Percentiles rank a stretch among this genome's conserved stretches.
phyloP scores from a whole-genome alignment of 805 yeast species.

The Spathaspora boniae region DNA sequence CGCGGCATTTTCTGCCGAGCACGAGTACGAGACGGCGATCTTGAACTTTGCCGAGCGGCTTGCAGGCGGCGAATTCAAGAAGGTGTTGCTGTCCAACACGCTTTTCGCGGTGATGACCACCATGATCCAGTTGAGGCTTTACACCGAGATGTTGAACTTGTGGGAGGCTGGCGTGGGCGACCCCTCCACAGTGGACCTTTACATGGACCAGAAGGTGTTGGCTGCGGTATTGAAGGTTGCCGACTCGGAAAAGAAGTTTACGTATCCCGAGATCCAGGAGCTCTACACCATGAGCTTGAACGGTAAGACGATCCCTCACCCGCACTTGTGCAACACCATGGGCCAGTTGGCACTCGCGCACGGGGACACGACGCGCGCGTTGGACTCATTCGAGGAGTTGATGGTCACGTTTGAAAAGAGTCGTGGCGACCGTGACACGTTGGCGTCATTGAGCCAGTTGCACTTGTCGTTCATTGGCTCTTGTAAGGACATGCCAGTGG shows the following conservation, averaged over 20 bases:
- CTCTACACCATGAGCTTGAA: conserved; percentile 47
- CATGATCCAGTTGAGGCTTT: conserved; percentile 51
- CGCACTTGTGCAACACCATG: conserved; percentile 63
- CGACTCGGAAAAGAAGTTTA: conserved; percentile 54
- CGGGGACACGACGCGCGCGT: conserved; percentile 62
- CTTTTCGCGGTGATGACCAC: conserved; percentile 27
- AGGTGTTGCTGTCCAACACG: conserved; percentile 18
- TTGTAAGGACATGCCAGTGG: conserved; percentile 67
- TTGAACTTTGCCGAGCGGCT: conserved; percentile 28
- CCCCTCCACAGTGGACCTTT: conserved; percentile 38
- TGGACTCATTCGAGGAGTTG: conserved; percentile 58
- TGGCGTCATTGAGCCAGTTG: conserved; percentile 62
- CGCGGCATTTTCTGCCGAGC: conserved; percentile 25
- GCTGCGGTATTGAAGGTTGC: conserved; percentile 68
- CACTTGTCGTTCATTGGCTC: conserved; percentile 78
- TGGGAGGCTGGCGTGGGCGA: conserved; percentile 65
- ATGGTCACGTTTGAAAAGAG: conserved; percentile 46
- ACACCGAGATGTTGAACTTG: conserved; percentile 60
- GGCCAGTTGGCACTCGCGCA: conserved; percentile 68
- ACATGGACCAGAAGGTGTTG: conserved; percentile 62
- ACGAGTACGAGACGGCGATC: conserved; percentile 29
- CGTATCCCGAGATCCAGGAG: conserved; percentile 56
- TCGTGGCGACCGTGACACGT: conserved; percentile 21
- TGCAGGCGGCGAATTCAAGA: conserved; percentile 25
- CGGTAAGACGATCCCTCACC: conserved; percentile 27